Conservation (phyloP, 306 rosid species). For the Ammopiptanthus mongolicus region DNA sequence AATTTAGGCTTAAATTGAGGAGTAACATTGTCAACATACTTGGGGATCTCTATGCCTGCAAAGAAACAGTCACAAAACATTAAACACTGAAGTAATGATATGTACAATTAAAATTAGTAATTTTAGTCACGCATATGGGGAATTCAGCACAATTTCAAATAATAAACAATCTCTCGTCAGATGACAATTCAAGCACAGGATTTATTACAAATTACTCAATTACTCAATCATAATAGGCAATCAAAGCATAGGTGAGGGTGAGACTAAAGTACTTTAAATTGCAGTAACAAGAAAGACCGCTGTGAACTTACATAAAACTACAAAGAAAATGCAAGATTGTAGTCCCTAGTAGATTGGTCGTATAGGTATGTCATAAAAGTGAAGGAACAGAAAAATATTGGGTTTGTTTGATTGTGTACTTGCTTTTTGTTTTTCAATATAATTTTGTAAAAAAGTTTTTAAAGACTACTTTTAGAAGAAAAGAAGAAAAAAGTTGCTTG, state of each 20-base stretch:
- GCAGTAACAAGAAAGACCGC: not conserved
- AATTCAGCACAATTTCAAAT: not conserved
- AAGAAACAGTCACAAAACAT: not conserved
- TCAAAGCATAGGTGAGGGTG: not conserved
- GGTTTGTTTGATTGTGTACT: no score
- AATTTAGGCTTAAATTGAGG: conserved; percentile 87
- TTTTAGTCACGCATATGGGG: not conserved
- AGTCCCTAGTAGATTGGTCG: not conserved
- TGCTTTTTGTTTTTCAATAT: no score
- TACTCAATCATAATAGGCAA: not conserved
- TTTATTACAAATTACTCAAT: not conserved
- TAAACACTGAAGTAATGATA: not conserved
- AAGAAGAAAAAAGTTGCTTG: no score
- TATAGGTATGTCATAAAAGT: not conserved
- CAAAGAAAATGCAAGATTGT: not conserved
- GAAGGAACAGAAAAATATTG: not conserved
- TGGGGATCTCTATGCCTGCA: conserved; percentile 86
- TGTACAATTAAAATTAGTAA: not conserved
- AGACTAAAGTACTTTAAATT: not conserved
- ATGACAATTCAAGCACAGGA: not conserved
- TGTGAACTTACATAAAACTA: not conserved
- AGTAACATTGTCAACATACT: conserved; percentile 88
- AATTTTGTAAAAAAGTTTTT: no score
- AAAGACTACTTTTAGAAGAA: no score
- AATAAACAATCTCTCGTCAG: not conserved